Evolutionary conservation across 108 stramenopile genomes (phyloP).

Genomic region (Nitzschia sp.): DNA sequence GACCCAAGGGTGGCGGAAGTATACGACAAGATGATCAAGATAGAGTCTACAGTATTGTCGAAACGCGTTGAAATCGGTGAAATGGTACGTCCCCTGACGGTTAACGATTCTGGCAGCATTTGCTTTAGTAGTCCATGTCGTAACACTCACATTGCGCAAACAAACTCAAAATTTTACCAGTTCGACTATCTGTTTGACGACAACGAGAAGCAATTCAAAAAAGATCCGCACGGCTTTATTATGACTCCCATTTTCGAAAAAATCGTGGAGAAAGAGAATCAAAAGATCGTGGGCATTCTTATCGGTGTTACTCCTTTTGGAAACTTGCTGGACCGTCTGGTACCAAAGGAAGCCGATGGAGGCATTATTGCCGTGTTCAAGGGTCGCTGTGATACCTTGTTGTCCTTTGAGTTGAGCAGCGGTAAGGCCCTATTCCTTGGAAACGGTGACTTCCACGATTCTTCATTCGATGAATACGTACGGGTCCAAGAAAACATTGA

Average conservation of each 20-base stretch:
- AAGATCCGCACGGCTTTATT: slow-evolving; percentile 17
- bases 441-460: slow-evolving; percentile 23
- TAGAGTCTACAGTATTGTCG: slow-evolving; percentile 5
- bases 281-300: slow-evolving; percentile 9
- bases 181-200: slow-evolving; percentile 21
- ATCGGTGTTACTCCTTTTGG: slow-evolving; percentile 10
- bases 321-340: slow-evolving; percentile 18
- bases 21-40: background rate
- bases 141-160: background rate
- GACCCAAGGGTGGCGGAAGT: slow-evolving; percentile 7
- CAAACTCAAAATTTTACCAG: no score
- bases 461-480: slow-evolving; percentile 3
- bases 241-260: slow-evolving; percentile 14
- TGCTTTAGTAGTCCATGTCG: background rate
- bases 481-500: slow-evolving; percentile 10
- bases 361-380: slow-evolving; percentile 21
- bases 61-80: slow-evolving; percentile 6
- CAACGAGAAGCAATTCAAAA: slow-evolving; percentile 7
- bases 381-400: background rate
- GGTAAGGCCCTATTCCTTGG: slow-evolving; percentile 23
- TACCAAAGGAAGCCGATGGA: slow-evolving; percentile 21
- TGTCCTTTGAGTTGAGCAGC: slow-evolving; percentile 19
- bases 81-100: no score
- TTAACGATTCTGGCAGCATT: no score
- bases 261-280: background rate